Base-by-base conservation (phyloP, 176 grass and related monocot species). In the Eleusine coracana region DNA sequence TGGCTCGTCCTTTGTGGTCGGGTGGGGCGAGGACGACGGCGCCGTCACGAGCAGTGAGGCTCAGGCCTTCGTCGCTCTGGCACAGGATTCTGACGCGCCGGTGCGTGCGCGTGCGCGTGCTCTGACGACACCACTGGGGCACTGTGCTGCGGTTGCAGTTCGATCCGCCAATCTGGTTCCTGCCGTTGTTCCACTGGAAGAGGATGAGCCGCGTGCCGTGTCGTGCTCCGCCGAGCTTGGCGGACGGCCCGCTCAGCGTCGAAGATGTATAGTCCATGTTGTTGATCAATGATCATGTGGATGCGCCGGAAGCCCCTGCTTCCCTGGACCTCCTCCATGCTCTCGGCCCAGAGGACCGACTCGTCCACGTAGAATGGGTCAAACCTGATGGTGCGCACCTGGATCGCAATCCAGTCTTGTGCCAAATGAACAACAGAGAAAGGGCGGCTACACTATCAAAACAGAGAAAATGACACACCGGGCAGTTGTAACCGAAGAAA, bases 151-250 rank as follows among this genome's bases (percentile, higher is more conserved):
- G 42, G 16, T 16, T 15, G 58, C 25, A 44, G 71, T 2, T 71
- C 8, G 65, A 94, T 91, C 68, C 62, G 83, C 89, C 92, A 91
- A 82, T 63, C 81, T 94, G 89, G 80, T 89, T 91, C 25, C 71
- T 18, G 28, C 84, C 77, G 60, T 77, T 71, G 67, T 74, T 27
- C 80, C 86, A 89, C 37, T 72, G 84, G 80, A 79, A 91, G 25
- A 94, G 80, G 27, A 28, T 62, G 27, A 17, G 7, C 5, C n/a
- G 7, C n/a, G n/a, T n/a, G n/a, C n/a, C n/a, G n/a, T n/a, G n/a
- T n/a, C n/a, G n/a, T n/a, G n/a, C n/a, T n/a, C n/a, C n/a, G n/a
- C n/a, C n/a, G n/a, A n/a, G n/a, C n/a, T n/a, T n/a, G n/a, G n/a
- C n/a, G n/a, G n/a, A n/a, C n/a, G n/a, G n/a, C n/a, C n/a, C n/a